Conservation (phyloP, 176 grass and related monocot species). For the Elymus sibiricus region DNA sequence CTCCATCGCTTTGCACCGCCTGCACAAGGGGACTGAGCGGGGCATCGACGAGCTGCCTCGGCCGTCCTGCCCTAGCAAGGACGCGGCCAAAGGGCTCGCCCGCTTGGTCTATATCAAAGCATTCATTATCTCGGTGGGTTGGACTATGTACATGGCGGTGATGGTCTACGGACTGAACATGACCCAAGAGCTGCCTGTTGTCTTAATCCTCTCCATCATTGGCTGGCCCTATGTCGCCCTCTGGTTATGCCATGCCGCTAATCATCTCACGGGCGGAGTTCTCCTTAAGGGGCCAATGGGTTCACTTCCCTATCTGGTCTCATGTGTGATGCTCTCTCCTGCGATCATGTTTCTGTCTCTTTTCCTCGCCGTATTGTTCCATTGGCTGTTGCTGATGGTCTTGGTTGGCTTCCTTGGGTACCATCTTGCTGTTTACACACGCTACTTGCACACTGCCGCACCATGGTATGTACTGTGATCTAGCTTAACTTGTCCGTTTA, state of each 20-base stretch:
- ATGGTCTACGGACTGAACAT: neutral
- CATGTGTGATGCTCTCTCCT: neutral
- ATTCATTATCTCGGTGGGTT: neutral
- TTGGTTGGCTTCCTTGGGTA: neutral
- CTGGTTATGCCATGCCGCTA: neutral
- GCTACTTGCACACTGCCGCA: neutral
- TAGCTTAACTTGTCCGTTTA: too few species aligned
- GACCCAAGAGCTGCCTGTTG: neutral
- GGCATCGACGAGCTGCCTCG: neutral
- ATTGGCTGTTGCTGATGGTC: neutral
- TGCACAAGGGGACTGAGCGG: neutral
- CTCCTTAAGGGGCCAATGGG: neutral
- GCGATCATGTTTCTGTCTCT: neutral
- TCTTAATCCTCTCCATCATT: neutral
- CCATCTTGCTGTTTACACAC: neutral
- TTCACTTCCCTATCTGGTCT: neutral
- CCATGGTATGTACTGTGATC: neutral
- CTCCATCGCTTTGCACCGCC: neutral
- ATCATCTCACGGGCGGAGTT: neutral
- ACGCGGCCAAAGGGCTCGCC: neutral
- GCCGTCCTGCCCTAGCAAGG: neutral
- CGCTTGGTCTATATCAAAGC: neutral
- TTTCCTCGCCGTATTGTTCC: neutral
- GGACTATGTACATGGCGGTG: neutral
- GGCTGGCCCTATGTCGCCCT: neutral